Percentiles rank a stretch among this genome's conserved stretches.
Conservation (phyloP, 2,329 filamentous ascomycete species). For the Beauveria pseudobassiana region DNA sequence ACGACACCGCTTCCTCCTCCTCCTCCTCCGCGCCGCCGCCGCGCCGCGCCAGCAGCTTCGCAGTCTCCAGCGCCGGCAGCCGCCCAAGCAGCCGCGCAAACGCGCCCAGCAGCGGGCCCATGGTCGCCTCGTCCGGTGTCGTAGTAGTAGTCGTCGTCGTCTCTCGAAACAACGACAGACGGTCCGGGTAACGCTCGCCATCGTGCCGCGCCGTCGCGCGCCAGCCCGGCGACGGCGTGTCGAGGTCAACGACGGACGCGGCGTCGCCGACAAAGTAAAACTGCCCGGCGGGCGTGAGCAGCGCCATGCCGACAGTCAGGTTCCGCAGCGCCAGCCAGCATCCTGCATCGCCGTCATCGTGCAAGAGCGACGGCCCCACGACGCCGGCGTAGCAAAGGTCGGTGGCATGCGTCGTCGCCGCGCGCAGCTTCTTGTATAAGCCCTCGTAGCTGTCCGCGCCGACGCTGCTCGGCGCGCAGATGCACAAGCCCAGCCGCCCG, state of each 20-base stretch:
- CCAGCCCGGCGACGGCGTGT: not conserved
- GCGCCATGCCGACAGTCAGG: not conserved
- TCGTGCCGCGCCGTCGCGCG: not conserved
- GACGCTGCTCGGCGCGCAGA: not conserved
- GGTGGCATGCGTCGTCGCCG: not conserved
- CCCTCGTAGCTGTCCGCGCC: not conserved
- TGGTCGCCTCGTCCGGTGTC: not conserved
- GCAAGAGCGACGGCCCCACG: not conserved
- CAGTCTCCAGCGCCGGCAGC: constrained; percentile 1
- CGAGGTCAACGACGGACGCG: not conserved
- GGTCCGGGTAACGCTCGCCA: not conserved
- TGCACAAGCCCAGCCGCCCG: not conserved
- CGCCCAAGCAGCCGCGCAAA: not conserved
- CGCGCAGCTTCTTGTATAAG: not conserved
- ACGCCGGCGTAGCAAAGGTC: not conserved
- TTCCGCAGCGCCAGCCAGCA: not conserved
- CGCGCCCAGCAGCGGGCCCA: not conserved
- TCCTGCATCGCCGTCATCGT: not conserved
- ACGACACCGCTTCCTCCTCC: not conserved
- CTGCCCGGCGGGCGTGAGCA: not conserved
- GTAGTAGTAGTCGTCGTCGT: too few relatives aligned
- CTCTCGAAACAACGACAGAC: not conserved
- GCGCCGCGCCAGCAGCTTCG: not conserved
- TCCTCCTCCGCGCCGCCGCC: not conserved
- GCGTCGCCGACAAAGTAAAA: not conserved